Percentiles rank a stretch among this genome's conserved stretches.
Evolutionary conservation across 176 grass and related monocot species (phyloP).

Genomic region (Hordeum marinum): DNA sequence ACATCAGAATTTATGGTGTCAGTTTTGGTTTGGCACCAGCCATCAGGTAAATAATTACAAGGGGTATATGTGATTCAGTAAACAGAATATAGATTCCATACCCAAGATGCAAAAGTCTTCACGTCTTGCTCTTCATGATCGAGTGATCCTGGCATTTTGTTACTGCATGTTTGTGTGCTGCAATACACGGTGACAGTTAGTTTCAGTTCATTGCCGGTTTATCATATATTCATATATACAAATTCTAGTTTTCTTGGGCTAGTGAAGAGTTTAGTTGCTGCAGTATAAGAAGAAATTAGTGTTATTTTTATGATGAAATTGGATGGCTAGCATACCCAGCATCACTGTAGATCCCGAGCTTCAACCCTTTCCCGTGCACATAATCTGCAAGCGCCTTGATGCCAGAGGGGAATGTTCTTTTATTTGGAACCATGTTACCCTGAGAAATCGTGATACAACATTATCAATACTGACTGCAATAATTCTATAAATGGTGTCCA

Average conservation of each 20-base stretch:
- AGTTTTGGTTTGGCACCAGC: background rate
- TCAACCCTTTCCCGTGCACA: conserved; percentile 76
- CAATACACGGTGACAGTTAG: background rate
- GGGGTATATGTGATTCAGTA: background rate
- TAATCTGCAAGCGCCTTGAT: conserved; percentile 87
- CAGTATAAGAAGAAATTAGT: background rate
- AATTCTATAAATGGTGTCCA: background rate
- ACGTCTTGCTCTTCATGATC: conserved; percentile 85
- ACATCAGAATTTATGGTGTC: conserved; percentile 2
- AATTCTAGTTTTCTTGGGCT: background rate
- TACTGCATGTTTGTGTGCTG: conserved; percentile 73
- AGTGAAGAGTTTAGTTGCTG: conserved; percentile 9
- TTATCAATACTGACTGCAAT: conserved; percentile 13
- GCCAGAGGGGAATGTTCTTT: conserved; percentile 67
- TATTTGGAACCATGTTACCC: conserved; percentile 71
- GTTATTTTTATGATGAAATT: conserved; percentile 12
- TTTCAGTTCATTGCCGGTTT: background rate
- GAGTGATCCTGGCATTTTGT: conserved; percentile 81
- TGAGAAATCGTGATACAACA: conserved; percentile 22
- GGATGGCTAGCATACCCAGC: conserved; percentile 62
- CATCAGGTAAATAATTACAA: background rate
- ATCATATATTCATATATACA: background rate
- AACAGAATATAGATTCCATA: conserved; percentile 14
- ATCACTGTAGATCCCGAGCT: conserved; percentile 87
- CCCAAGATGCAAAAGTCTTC: conserved; percentile 81